Base-by-base conservation (phyloP, 129 eudicot species). In the sunflower (Helianthus annuus) region DNA sequence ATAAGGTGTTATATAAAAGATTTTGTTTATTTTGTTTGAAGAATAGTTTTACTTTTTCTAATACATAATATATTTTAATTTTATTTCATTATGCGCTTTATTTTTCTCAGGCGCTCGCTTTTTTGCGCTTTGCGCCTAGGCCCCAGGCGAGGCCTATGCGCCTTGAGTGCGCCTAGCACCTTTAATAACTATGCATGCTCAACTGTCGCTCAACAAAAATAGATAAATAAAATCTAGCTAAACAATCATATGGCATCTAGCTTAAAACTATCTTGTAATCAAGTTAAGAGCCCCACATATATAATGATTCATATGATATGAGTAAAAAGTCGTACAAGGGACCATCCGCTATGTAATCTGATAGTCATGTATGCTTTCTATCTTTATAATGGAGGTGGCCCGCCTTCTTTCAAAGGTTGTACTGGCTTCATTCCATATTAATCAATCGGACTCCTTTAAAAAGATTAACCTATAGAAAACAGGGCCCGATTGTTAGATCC, bases 341-440 rank as follows among this genome's bases (percentile, higher is more conserved):
- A 53, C 81, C 81, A 78, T 53, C 38, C 70, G 61, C 45, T 32
- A 17, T 68, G 59, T 42, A 61, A 77, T 69, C 76, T 7, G 49
- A 61, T 61, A 36, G 54, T 44, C 71, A 63, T 70, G 45, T 70
- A 75, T 70, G 57, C 82, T 78, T 78, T 78, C 44, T 70, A 70
- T 78, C 77, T 63, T 48, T 63, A 70, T 63, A 63, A 64, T 63
- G 71, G 77, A 78, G 77, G 60, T 70, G 82, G 77, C 82, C 82
- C 82, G 48, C 81, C 27, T 9, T 70, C 76, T 62, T 77, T 77
- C 71, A 42, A 69, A 78, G 77, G 71, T 62, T 70, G 81, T 64
- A 70, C 60, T 7, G 38, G 46, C 48, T 54, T 62, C 49, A 75
- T 24, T 53, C 64, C 70, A 63, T 61, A 57, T 75, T 65, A 60